Conservation (phyloP, 2,329 filamentous ascomycete species). For the Fusarium hostae region DNA sequence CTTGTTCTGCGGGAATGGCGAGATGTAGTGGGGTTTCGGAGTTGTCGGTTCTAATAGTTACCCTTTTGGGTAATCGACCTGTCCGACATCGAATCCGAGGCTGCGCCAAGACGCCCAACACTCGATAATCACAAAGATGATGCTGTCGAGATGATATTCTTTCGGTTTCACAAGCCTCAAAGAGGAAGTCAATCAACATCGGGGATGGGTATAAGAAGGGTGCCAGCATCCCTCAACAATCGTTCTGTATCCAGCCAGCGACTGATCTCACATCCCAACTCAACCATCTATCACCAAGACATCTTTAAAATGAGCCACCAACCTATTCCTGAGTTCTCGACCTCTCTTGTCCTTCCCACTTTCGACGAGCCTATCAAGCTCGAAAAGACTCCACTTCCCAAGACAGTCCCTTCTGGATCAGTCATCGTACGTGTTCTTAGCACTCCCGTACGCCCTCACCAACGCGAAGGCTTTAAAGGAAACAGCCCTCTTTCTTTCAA, state of each 20-base stretch:
- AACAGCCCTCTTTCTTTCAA: slow-evolving; percentile 13
- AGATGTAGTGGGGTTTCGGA: background rate
- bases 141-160: background rate
- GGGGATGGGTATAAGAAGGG: background rate
- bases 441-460: slow-evolving; percentile 25
- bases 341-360: slow-evolving; percentile 13
- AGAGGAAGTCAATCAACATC: background rate
- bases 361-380: slow-evolving; percentile 23
- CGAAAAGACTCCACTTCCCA: background rate
- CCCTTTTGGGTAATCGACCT: slow-evolving; percentile 17
- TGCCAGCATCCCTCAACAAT: background rate
- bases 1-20: background rate
- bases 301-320: background rate
- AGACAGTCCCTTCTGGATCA: background rate
- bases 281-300: background rate
- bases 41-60: slow-evolving; percentile 14
- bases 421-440: slow-evolving; percentile 25
- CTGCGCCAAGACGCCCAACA: too few species aligned
- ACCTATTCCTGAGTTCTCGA: background rate
- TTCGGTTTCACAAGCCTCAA: rapidly evolving
- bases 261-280: background rate
- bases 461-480: slow-evolving; percentile 20
- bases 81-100: background rate
- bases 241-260: too few species aligned
- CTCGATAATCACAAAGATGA: rapidly evolving